Evolutionary conservation across 306 rosid species (phyloP).

Genomic region (Carpinus viminea): DNA sequence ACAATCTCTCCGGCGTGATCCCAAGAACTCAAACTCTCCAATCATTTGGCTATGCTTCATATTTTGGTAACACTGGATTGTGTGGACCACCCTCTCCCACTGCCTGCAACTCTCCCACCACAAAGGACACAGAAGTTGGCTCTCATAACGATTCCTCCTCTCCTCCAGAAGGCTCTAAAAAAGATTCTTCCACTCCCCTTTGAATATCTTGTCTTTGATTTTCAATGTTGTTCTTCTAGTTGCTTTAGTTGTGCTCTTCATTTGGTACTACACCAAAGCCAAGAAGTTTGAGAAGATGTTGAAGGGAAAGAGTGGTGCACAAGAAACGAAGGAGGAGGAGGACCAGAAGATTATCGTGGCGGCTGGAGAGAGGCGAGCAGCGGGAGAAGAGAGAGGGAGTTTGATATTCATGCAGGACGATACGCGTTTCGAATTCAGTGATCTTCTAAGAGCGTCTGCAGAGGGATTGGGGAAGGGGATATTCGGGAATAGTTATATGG

Average conservation of each 20-base stretch:
- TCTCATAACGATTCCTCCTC: too few relatives aligned
- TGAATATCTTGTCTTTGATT: constrained; percentile 13
- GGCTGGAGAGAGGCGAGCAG: constrained; percentile 30
- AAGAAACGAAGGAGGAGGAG: not conserved
- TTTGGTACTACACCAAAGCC: constrained; percentile 46
- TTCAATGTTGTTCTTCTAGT: constrained; percentile 40
- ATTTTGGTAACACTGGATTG: constrained; percentile 35
- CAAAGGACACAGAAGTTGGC: too few relatives aligned
- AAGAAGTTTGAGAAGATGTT: constrained; percentile 43
- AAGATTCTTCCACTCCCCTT: too few relatives aligned
- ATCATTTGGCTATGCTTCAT: constrained; percentile 28
- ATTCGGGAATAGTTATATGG: constrained; percentile 75
- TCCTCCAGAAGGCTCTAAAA: too few relatives aligned
- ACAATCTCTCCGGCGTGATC: constrained; percentile 41
- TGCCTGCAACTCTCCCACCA: not conserved
- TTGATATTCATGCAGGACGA: constrained; percentile 47
- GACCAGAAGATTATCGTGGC: constrained; percentile 30
- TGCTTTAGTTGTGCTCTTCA: constrained; percentile 41
- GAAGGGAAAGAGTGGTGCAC: constrained; percentile 26
- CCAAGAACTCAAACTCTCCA: constrained; percentile 37
- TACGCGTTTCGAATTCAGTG: constrained; percentile 53
- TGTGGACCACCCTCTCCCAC: constrained; percentile 32
- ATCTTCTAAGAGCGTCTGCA: constrained; percentile 79
- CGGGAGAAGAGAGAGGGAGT: constrained; percentile 52
- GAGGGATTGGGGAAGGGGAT: constrained; percentile 76